A percentile compares a stretch with the other conserved stretches of the same genome.
Conservation (phyloP, 257 asterid genomes). For the Penstemon newberryi region DNA sequence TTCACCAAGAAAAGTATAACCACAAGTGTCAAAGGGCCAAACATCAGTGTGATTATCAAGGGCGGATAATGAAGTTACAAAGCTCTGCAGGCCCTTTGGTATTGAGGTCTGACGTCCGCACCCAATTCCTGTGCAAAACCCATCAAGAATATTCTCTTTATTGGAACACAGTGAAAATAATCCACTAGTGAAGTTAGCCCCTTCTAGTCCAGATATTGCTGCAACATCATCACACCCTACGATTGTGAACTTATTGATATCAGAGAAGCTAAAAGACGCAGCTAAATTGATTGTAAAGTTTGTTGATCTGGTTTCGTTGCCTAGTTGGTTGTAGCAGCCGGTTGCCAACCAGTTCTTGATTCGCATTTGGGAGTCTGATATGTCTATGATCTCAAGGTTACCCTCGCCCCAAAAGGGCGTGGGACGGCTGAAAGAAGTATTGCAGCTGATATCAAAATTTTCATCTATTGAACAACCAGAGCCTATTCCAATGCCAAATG, state of each 20-base stretch:
- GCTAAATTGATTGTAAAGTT: neutral
- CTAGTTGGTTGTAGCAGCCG: slow-evolving; percentile 3
- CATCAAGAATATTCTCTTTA: slow-evolving; percentile 26
- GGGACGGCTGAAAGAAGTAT: slow-evolving; percentile 31
- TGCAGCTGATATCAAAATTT: slow-evolving; percentile 29
- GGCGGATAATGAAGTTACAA: neutral
- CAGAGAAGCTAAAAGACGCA: slow-evolving; percentile 34
- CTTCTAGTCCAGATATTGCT: neutral
- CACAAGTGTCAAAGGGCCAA: slow-evolving; percentile 36
- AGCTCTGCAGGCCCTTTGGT: slow-evolving; percentile 36
- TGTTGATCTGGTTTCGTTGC: accelerated
- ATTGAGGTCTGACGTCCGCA: slow-evolving; percentile 40
- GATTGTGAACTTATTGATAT: slow-evolving; percentile 20
- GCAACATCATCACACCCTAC: slow-evolving; percentile 44
- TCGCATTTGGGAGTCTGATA: slow-evolving; percentile 20
- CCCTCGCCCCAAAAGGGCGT: slow-evolving; percentile 25
- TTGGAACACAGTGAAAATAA: slow-evolving; percentile 32
- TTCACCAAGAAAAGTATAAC: slow-evolving; percentile 41
- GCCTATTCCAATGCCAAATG: slow-evolving; percentile 34
- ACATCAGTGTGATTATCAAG: slow-evolving; percentile 10
- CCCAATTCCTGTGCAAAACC: slow-evolving; percentile 41
- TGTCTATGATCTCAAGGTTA: slow-evolving; percentile 24
- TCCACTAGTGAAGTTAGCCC: slow-evolving; percentile 27
- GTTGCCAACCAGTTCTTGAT: slow-evolving; percentile 26
- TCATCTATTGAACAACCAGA: slow-evolving; percentile 31